Base-by-base conservation (phyloP, 2,329 filamentous ascomycete genomes). In the Lasiodiplodia gonubiensis region DNA sequence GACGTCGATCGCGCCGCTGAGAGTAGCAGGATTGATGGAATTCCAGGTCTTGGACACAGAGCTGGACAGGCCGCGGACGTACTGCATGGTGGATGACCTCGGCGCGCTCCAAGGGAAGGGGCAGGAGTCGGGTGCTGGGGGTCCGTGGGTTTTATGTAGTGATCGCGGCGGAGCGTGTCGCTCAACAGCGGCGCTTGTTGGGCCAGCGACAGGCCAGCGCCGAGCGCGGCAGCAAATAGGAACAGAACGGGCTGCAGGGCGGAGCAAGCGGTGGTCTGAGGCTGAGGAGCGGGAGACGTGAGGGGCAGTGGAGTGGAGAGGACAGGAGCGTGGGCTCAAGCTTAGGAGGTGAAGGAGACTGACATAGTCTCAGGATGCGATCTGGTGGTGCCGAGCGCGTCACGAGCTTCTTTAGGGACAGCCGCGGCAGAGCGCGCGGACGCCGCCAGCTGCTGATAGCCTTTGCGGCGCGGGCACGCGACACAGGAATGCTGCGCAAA, bases 21-120 rank as follows among this genome's bases (percentile, higher is more conserved):
- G 88, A 14, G 95, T 99, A 53, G 95, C 93, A 61, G 95, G 95
- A 80, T 99, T 99, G 85, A 99, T 97, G 30, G 94, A 97, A 81
- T 99, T 99, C 95, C 95, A 99, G 80, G 95, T 94, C 83, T 95
- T 97, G 74, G 94, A 97, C 74, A 99, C 94, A 64, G 93, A 96
- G 78, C 94, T 94, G 80, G 93, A 95, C 74, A 98, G 88, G 76
- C 94, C 97, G 73, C 95, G 89, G 73, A 98, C 94, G 91, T 98
- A 98, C 86, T 98, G 94, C 95, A 98, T 98, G 37, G 27, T 63
- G 94, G 95, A 98, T 98, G 39, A 25, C 33, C 18, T 48, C 7
- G 12, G 55, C 18, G 30, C 18, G 49, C 48, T 33, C 55, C 35
- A 30, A 46, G 55, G 48, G 46, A 27, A 53, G 48, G 55, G 55